Conservation (phyloP, 2,329 filamentous ascomycete genomes). For the Macrophomina pseudophaseolina region DNA sequence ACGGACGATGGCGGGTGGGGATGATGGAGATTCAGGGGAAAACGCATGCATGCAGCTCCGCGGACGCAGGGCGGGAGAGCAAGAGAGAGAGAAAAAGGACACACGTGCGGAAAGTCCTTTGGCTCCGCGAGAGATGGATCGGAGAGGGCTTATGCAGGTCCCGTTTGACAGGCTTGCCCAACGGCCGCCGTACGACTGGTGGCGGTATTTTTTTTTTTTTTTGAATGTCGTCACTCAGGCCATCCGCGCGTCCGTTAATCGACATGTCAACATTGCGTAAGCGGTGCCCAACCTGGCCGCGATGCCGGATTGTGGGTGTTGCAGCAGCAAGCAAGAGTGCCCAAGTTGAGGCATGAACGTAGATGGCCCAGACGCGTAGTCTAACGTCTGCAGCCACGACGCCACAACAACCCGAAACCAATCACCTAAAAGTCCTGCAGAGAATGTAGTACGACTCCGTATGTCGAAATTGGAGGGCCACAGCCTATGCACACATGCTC, state of each 20-base stretch:
- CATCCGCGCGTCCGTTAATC: neutral
- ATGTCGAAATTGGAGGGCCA: slow-evolving; percentile 5
- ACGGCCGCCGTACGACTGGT: neutral
- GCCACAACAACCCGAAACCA: neutral
- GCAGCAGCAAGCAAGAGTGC: too few relatives aligned
- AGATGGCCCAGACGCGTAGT: too few relatives aligned
- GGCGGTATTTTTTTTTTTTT: neutral
- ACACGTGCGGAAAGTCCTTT: too few relatives aligned
- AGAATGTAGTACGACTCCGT: too few relatives aligned
- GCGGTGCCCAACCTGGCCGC: neutral
- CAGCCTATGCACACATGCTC: neutral
- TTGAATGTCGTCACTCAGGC: neutral
- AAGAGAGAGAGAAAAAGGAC: too few relatives aligned
- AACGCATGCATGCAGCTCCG: neutral
- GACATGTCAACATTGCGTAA: neutral
- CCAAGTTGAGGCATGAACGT: too few relatives aligned
- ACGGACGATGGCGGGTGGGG: neutral
- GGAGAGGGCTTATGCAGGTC: slow-evolving; percentile 10
- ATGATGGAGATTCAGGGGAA: neutral
- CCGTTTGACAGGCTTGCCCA: neutral
- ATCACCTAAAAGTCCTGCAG: neutral
- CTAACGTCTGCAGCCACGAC: neutral
- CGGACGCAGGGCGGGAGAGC: neutral
- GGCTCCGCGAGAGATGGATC: neutral
- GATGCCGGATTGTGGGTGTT: neutral